Evolutionary conservation across 495 filamentous ascomycete genomes (phyloP).

Genomic region (Neurospora sp.): DNA sequence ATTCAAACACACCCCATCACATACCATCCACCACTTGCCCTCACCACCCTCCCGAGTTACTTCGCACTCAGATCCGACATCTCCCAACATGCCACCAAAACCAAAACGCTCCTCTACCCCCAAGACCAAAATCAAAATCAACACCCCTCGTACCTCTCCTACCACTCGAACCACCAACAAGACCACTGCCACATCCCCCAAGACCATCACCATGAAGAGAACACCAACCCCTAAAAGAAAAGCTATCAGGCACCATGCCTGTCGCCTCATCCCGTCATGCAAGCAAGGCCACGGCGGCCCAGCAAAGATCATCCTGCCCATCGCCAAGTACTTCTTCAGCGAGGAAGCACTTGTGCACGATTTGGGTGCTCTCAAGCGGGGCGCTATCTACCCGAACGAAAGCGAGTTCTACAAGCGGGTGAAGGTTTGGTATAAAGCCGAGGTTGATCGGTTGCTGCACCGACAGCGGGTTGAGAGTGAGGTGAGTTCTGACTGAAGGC

Average conservation of each 20-base stretch:
- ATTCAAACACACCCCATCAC: background rate
- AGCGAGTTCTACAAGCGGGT: constrained; percentile 17
- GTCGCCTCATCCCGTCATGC: constrained; percentile 8
- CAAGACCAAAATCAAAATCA: background rate
- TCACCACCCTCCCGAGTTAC: background rate
- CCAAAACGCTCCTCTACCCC: background rate
- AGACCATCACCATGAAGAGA: background rate
- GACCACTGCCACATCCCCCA: background rate
- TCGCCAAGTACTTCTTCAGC: constrained; percentile 12
- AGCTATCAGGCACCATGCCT: background rate
- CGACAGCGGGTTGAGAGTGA: background rate
- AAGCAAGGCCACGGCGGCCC: constrained; percentile 7
- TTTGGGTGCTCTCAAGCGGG: constrained; percentile 9
- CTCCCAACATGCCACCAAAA: background rate
- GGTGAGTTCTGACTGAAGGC: background rate
- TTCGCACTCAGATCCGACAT: background rate
- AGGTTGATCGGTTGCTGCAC: constrained; percentile 16
- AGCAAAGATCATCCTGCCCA: background rate
- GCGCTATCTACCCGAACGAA: constrained; percentile 7
- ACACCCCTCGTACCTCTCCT: background rate
- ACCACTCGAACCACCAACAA: background rate
- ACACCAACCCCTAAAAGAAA: background rate
- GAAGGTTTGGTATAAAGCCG: constrained; percentile 23
- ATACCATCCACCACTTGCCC: background rate
- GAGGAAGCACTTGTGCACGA: constrained; percentile 14